These are phyloP conservation scores for Myriosclerotinia duriaeana DNA, from an alignment of 2,329 filamentous ascomycete genomes.

Conservation along the genomic window DNA sequence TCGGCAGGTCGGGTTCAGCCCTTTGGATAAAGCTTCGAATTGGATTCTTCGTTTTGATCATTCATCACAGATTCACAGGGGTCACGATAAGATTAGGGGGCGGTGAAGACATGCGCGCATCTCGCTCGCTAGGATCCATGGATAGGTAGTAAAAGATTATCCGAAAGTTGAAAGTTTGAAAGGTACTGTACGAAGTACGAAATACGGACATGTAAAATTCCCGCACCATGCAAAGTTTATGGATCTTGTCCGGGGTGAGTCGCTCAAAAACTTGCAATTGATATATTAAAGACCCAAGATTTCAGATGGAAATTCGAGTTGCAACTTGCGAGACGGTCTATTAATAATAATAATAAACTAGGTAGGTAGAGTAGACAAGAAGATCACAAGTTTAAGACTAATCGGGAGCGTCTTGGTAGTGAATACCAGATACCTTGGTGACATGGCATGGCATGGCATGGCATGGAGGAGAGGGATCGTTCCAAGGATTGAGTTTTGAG, in stretches of 20 bases:
- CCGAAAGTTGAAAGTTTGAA: background rate
- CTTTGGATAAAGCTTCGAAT: constrained; percentile 21
- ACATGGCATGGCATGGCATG: background rate
- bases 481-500: background rate
- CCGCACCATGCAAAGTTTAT: constrained; percentile 8
- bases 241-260: background rate
- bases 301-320: background rate
- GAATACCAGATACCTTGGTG: background rate
- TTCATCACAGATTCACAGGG: constrained; percentile 12
- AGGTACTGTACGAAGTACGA: too few relatives aligned
- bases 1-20: constrained; percentile 15
- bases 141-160: constrained; percentile 4
- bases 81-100: constrained; percentile 20
- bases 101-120: background rate
- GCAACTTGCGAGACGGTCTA: background rate
- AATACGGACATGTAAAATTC: background rate
- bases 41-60: background rate
- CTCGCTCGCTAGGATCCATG: constrained; percentile 1
- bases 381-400: background rate
- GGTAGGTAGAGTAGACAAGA: background rate
- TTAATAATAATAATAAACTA: too few relatives aligned
- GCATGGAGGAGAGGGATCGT: background rate
- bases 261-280: background rate
- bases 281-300: background rate
- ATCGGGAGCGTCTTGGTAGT: background rate